Evolutionary conservation across 2,329 filamentous ascomycete genomes (phyloP), one percentile per base, ranked within the genome.

Genomic region (Dissoconium aciculare): DNA sequence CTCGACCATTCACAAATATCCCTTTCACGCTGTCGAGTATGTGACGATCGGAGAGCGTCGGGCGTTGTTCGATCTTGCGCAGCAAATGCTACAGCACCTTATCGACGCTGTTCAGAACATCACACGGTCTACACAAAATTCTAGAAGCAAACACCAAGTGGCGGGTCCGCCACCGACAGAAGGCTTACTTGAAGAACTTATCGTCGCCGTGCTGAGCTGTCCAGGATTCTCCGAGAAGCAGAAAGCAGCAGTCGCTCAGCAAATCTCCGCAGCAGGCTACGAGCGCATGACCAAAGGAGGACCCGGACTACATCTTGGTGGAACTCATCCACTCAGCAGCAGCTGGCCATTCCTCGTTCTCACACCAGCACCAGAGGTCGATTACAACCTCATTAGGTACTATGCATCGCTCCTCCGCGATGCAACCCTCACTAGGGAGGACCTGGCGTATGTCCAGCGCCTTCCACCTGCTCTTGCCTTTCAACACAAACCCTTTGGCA

Each of bases 1-100:
- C 35, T 63, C 58, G 30, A 65, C 61, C 3, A 48, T 69, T 11
- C 55, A 60, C 50, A 69, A 68, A 60, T 69, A 62, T 36, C 66
- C 66, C 3, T 69, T 64, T 64, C 56, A 55, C 27, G 57, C 58
- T 4, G 46, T 52, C 8, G 42, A 53, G 10, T 42, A 60, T 35
- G 63, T 67, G 44, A 62, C 55, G 1, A 44, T 69, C 13, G 46
- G 51, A 25, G 59, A 66, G 34, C 62, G 63, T 28, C 59, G 62
- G 32, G 38, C 47, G 6, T 42, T 69, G 15, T 66, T 60, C 46
- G 48, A 58, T 10, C 45, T 41, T 27, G 38, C 45, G 9, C 24
- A 43, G n/a, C 11, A 30, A 5, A 38, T 47, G 23, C 30, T 52
- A 26, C 33, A 39, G 14, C 35, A 32, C 5, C 41, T 55, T 10